phyloP scores from a whole-genome alignment of 768 basidiomycete species.

The Wakefieldia striispora region DNA sequence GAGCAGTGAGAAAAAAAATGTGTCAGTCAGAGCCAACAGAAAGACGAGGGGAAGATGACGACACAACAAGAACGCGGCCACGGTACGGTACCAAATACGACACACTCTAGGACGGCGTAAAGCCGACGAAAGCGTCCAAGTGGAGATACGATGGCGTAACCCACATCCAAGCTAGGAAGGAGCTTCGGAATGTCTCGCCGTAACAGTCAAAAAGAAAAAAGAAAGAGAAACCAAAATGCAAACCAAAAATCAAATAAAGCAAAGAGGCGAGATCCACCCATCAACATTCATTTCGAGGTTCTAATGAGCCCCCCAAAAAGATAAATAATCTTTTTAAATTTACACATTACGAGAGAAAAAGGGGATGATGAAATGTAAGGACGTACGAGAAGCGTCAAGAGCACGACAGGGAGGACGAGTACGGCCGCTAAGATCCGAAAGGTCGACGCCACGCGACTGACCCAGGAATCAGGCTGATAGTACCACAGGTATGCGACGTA shows the following conservation, averaged over 20 bases:
- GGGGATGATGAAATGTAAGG: slow-evolving; percentile 5
- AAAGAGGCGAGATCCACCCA: background rate
- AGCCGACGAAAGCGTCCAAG: too few species aligned
- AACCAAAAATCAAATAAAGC: background rate
- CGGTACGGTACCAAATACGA: background rate
- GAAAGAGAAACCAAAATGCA: background rate
- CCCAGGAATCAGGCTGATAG: slow-evolving; percentile 65
- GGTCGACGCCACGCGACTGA: slow-evolving; percentile 58
- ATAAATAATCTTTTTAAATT: slow-evolving; percentile 2
- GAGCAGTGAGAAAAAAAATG: background rate
- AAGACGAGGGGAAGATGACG: background rate
- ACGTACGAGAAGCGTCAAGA: slow-evolving; percentile 67
- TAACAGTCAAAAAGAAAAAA: background rate
- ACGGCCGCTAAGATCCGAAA: slow-evolving; percentile 64
- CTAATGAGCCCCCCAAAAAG: background rate
- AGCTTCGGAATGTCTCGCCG: slow-evolving; percentile 14
- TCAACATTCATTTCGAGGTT: background rate
- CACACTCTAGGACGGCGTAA: too few species aligned
- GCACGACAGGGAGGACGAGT: slow-evolving; percentile 45
- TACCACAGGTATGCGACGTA: slow-evolving; percentile 65
- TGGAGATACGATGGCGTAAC: too few species aligned
- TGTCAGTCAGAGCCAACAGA: slow-evolving; percentile 1
- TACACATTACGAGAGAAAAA: slow-evolving; percentile 9
- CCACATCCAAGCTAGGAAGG: background rate
- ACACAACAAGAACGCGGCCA: slow-evolving; percentile 1